Evolutionary conservation across 1,139 yeast species (phyloP), one percentile per base, ranked within the genome.

Genomic region (Kodamaea arcana): DNA sequence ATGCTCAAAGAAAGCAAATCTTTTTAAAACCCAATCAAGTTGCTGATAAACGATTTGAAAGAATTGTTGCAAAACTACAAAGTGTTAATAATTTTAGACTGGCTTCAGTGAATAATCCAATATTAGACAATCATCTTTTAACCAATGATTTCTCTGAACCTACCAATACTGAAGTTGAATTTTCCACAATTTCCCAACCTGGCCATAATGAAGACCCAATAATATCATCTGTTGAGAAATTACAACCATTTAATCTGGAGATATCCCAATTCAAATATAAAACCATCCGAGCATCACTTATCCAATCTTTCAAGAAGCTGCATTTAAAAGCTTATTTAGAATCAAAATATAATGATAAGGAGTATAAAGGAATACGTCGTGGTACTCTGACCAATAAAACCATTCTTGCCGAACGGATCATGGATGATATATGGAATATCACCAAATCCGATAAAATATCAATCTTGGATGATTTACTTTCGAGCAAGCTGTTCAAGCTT

Each of bases 341-440:
- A 9, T 29, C 35, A 13, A 41, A 34, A 34, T 40, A 41, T 27
- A 24, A 29, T 9, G 35, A 25, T 31, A 42, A 31, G 14, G 40
- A 29, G 25, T 44, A 15, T 20, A 33, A 34, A 33, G 23, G 22
- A 7, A 15, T 28, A 12, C 31, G 29, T 13, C 24, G 17, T 12
- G 22, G 33, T 6, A 24, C 27, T 10, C 31, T 18, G 13, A 30
- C 40, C 36, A 37, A 36, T 23, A 47, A 47, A 27, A 26, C 43
- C 14, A 34, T 33, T 15, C 35, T 45, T 33, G 51, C 42, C 11
- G 42, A 43, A 24, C 26, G 42, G 3, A 67, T 75, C 14, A 41
- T 74, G 24, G 40, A 46, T 8, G 53, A 60, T 11, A 45, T 63
- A 8, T 76, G 81, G 81, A 46, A 53, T 3, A 43, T 72, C 1